Conservation (phyloP, 2,329 filamentous ascomycete genomes). For the Metarhizium brunneum region DNA sequence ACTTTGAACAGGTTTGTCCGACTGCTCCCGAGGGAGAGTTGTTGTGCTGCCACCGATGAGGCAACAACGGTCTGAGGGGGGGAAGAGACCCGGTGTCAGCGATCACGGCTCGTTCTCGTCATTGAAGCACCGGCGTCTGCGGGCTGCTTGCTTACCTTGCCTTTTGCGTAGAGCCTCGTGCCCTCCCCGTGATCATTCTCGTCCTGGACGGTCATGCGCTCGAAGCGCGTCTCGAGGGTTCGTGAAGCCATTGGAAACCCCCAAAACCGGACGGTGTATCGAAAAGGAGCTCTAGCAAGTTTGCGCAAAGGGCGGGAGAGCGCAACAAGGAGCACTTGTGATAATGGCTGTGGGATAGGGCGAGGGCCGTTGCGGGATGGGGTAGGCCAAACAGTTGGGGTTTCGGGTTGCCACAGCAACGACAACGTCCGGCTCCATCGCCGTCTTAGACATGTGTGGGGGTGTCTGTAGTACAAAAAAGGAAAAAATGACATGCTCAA, state of each 20-base stretch:
- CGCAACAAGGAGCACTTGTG: not conserved
- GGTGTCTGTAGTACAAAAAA: too few relatives aligned
- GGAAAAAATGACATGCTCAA: too few relatives aligned
- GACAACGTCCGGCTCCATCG: not conserved
- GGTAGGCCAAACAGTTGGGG: not conserved
- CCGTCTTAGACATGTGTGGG: too few relatives aligned
- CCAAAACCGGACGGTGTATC: not conserved
- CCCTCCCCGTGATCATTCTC: slow-evolving; percentile 62
- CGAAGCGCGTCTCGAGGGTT: slow-evolving; percentile 76
- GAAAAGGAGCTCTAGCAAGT: not conserved
- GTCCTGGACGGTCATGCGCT: slow-evolving; percentile 82
- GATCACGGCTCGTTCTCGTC: not conserved
- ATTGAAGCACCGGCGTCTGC: not conserved
- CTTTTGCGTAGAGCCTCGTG: slow-evolving; percentile 51
- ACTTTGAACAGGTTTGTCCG: slow-evolving; percentile 81
- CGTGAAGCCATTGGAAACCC: slow-evolving; percentile 55
- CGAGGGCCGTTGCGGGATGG: not conserved
- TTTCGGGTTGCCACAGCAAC: slow-evolving; percentile 7
- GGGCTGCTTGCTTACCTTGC: slow-evolving; percentile 55
- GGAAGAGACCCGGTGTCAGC: slow-evolving; percentile 22
- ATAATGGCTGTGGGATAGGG: not conserved
- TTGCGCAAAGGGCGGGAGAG: not conserved
- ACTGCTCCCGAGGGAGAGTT: slow-evolving; percentile 44
- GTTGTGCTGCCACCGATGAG: slow-evolving; percentile 23
- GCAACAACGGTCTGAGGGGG: slow-evolving; percentile 16